Evolutionary conservation across 2,329 filamentous ascomycete species (phyloP).

Genomic region (Neopestalotiopsis sp.): DNA sequence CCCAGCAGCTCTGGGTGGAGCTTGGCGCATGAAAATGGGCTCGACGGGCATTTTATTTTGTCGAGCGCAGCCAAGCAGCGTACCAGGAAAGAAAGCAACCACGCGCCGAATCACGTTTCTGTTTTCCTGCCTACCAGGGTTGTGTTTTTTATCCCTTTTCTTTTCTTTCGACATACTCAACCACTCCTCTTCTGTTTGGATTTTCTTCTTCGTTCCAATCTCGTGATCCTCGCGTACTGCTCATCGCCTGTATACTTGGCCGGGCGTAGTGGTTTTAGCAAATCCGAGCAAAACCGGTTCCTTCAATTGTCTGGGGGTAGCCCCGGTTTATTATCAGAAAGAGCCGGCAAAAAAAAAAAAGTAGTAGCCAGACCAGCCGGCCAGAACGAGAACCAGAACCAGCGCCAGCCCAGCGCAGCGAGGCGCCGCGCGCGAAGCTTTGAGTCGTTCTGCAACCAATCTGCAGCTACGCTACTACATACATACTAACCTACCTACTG

Average conservation of each 20-base stretch:
- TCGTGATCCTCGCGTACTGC: neutral
- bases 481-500: too few species aligned
- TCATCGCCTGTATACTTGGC: neutral
- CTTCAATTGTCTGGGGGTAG: neutral
- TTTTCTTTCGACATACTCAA: neutral
- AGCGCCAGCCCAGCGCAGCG: neutral
- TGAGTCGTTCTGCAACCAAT: neutral
- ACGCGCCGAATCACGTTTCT: neutral
- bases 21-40: conserved; percentile 10
- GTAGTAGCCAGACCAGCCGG: neutral
- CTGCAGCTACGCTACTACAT: neutral
- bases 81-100: neutral
- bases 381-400: neutral
- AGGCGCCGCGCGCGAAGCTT: neutral
- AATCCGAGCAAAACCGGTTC: neutral
- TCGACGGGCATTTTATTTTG: neutral
- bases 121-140: neutral
- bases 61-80: conserved; percentile 4
- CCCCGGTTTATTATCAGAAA: neutral
- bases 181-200: neutral
- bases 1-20: neutral
- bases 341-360: neutral
- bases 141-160: neutral
- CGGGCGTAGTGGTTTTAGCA: neutral
- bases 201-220: neutral